These are phyloP conservation scores for Nothophaeocryptopus gaeumannii DNA, from an alignment of 2,329 filamentous ascomycete genomes.

Conservation along the genomic window DNA sequence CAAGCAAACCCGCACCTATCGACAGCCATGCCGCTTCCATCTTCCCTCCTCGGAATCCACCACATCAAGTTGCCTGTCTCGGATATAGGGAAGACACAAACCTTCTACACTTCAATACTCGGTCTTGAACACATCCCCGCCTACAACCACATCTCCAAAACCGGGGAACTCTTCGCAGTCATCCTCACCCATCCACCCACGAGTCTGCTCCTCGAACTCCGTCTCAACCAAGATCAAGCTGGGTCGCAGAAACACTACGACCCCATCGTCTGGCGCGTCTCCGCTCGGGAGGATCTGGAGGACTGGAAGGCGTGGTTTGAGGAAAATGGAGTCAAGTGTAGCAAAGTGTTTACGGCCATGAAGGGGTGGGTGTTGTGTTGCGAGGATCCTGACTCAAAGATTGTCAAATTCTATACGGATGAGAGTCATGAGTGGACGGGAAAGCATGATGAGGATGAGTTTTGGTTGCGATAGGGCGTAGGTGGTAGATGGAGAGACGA, in stretches of 20 bases:
- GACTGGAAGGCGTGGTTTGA: neutral
- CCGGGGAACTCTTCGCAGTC: neutral
- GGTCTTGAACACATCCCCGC: neutral
- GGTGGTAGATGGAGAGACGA: too few species aligned
- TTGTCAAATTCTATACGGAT: slow-evolving; percentile 2
- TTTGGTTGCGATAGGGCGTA: neutral
- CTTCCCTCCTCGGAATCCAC: neutral
- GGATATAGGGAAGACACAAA: neutral
- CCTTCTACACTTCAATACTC: neutral
- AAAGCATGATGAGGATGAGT: neutral
- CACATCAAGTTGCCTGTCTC: slow-evolving; percentile 1
- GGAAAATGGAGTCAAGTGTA: neutral
- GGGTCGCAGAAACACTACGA: neutral
- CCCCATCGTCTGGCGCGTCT: neutral
- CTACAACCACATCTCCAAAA: neutral
- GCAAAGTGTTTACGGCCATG: neutral
- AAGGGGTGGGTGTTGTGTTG: neutral
- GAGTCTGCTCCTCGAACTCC: neutral
- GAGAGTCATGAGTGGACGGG: slow-evolving; percentile 1
- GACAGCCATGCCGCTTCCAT: too few species aligned
- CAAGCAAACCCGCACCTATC: too few species aligned
- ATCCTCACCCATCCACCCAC: neutral
- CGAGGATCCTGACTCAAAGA: neutral
- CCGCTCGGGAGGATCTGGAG: neutral
- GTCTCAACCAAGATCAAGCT: neutral